Base-by-base conservation (phyloP, 352 stramenopile species). In the Pythium aquatile region DNA sequence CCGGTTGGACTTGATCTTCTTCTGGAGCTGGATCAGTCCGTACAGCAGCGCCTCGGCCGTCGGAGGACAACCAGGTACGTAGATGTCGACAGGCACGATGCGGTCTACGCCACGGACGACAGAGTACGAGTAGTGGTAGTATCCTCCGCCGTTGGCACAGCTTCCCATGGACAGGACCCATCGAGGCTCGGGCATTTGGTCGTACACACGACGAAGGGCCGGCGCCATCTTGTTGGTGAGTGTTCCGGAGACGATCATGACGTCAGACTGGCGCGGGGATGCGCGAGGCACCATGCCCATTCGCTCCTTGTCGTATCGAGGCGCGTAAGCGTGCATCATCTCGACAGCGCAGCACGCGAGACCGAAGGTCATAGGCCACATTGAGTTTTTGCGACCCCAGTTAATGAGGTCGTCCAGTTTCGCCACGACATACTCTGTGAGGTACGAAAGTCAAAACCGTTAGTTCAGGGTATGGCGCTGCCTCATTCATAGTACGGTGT, bases 141-240 rank as follows among this genome's bases (percentile, higher is more conserved):
- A 94, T 24, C 83, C 85, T 29, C 85, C 98, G 29, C 97, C 96
- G 79, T 99, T 99, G 26, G 98, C 97, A 74, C 97, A 99, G 55
- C 84, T 98, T 61, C 97, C 97, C 97, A 99, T 99, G 51, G 92
- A 98, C 51, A 99, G 74, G 14, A 99, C 97, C 82, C 97, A 99
- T 54, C 97, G 88, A 10, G 97, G 97, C 77, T 99, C 97, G 2
- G 98, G 97, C 97, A 99, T 99, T 79, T 99, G 97, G 83, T 99
- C 98, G 84, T 99, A 99, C 39, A 99, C 87, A 51, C 87, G 85
- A 48, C 97, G 88, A 9, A 99, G 84, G 9, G 97, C 98, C 0
- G 98, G 98, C 20, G 97, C 97, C 97, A 99, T 99, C 78, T 99
- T 99, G 87, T 99, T 99, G 63, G 97, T 99, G 26, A 99, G 76